Base-by-base conservation (phyloP, 495 filamentous ascomycete species). In the Annulohypoxylon moriforme region DNA sequence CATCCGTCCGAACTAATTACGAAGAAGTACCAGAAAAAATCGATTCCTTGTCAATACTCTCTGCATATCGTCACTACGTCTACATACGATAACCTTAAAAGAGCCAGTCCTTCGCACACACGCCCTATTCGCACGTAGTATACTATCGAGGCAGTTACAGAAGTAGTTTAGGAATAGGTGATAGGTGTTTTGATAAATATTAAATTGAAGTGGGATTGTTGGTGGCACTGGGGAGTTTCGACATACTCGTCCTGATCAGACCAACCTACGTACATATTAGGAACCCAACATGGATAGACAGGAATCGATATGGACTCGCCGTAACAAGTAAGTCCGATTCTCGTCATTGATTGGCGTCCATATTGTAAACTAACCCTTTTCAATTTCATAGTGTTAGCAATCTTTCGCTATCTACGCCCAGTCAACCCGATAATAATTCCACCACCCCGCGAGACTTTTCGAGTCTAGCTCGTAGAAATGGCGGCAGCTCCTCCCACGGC, bases 401-500 rank as follows among this genome's bases (percentile, higher is more conserved):
- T 85, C 90, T 97, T 83, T 96, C 93, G 61, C 85, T 98, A 47
- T 92, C 94, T 72, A 94, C 92, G 75, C 84, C 91, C 42, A 77
- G 81, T 73, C 83, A 84, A 71, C 77, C 81, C 79, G 87, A 90
- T 82, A 87, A 89, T 81, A 87, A 89, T 81, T 84, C 87, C 78
- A 89, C 89, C 78, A 86, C 89, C 72, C 85, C 90, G 78, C 90
- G 94, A 66, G 76, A 78, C 64, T 78, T 78, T 61, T 78, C 76
- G 20, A 75, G 76, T 46, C 64, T 78, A 40, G 69, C 76, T 40
- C 76, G 76, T 52, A 64, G 71, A 67, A 78, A 78, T 64, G 91
- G 92, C 76, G 90, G 92, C 75, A 87, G 84, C 62, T 89, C 89
- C 75, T 94, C 91, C 75, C 90, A 93, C 79, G 90, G 90, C 64